These are phyloP conservation scores for Fusarium nisikadoi DNA, from an alignment of 2,329 filamentous ascomycete genomes.

Conservation along the genomic window DNA sequence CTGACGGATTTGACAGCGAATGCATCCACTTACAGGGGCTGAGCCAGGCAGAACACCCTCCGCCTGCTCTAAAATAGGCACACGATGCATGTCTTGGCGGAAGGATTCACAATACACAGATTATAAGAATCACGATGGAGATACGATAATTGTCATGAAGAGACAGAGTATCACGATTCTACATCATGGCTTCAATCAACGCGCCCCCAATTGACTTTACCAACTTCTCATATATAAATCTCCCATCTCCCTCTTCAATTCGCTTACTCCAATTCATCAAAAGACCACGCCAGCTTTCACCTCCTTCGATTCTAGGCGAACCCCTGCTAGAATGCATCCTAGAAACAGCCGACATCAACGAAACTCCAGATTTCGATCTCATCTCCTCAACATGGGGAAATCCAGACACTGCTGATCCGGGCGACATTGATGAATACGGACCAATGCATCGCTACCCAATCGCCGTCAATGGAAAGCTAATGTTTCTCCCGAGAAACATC, in stretches of 20 bases:
- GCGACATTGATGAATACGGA: not conserved
- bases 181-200: not conserved
- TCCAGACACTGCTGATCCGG: not conserved
- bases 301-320: not conserved
- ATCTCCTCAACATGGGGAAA: conserved; percentile 2
- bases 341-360: not conserved
- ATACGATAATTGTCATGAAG: accelerated
- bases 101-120: accelerated
- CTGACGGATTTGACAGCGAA: not conserved
- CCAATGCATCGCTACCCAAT: not conserved
- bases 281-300: not conserved
- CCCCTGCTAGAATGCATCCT: not conserved
- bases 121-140: not conserved
- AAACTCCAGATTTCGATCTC: not conserved
- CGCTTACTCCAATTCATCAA: conserved; percentile 1
- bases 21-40: conserved; percentile 1
- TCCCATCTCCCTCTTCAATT: not conserved
- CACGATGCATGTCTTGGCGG: not conserved
- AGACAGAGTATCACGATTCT: accelerated
- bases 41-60: conserved; percentile 4
- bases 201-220: not conserved
- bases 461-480: not conserved
- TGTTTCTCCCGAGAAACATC: not conserved
- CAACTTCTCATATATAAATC: not conserved
- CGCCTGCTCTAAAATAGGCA: conserved; percentile 1